phyloP scores from a whole-genome alignment of 257 asterid species.

The Ballota nigra region DNA sequence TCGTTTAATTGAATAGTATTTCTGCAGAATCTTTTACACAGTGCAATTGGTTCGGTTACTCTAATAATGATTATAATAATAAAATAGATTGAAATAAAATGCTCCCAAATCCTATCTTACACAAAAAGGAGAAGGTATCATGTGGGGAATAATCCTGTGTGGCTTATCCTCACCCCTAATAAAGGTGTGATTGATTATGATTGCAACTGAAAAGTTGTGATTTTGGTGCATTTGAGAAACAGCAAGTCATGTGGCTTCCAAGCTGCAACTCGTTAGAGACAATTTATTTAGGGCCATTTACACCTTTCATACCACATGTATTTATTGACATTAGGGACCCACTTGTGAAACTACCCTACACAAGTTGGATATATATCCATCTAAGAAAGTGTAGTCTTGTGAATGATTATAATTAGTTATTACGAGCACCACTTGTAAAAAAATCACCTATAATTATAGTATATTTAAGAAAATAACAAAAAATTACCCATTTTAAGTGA shows the following conservation, averaged over 20 bases:
- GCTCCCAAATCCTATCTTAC: neutral
- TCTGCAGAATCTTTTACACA: no score
- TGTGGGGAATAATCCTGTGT: neutral
- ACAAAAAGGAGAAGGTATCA: neutral
- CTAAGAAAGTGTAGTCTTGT: neutral
- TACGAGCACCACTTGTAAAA: no score
- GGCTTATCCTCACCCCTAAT: neutral
- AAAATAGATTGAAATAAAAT: neutral
- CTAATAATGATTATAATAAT: neutral
- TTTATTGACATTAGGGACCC: neutral
- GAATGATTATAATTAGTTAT: neutral
- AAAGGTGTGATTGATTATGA: neutral
- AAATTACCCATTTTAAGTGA: no score
- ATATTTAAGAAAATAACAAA: no score
- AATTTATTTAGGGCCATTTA: neutral
- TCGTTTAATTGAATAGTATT: no score
- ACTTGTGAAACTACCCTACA: neutral
- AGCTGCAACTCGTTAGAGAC: constrained; percentile 9
- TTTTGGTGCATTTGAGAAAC: constrained; percentile 23
- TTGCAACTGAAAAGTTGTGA: constrained; percentile 10
- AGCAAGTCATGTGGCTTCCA: constrained; percentile 25
- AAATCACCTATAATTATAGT: no score
- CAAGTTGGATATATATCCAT: neutral
- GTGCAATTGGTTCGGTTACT: no score
- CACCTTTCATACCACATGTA: constrained; percentile 12